Base-by-base conservation (phyloP, 192 early-diverging fungal genomes). In the Podila minutissima region DNA sequence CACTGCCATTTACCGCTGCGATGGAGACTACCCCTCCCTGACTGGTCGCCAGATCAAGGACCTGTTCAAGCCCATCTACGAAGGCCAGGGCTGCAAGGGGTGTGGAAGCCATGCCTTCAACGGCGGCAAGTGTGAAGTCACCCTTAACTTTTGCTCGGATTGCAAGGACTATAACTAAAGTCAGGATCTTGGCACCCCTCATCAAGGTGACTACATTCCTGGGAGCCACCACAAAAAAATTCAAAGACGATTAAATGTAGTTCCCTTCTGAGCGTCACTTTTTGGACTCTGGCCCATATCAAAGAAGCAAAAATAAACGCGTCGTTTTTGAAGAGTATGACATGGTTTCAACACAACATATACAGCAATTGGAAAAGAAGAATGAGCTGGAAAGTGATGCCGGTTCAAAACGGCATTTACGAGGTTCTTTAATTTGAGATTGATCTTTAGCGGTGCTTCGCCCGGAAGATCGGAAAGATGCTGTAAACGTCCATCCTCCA, bases 41-140 rank as follows among this genome's bases (percentile, higher is more conserved):
- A 72, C 69, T 17, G 75, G 64, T 63, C 22, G 41, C 22, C 65
- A 78, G 37, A 50, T 78, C 64, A 78, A 78, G 64, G n/a, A 12
- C 11, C 46, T 78, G 58, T 78, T 78, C 41, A 31, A 20, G 0
- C 69, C 64, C 24, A 78, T 78, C 64, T 78, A 78, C 20, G 60
- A 65, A 4, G 66, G 70, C 24, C 75, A 78, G 63, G 75, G 75
- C 41, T 78, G 75, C 69, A 78, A 78, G 64, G 75, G 75, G 22
- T 78, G 75, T 37, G 75, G 75, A 29, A 78, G 75, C 60, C 75
- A 78, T 15, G 75, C 75, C 51, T 78, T 78, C 64, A 67, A 78
- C 26, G 69, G 69, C 4, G 75, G 75, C 37, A 53, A 19, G 20
- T 78, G 75, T 35, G 75, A 78, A 59, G 75, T 78, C 28, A 78